Conservation (phyloP, 768 basidiomycete species). For the Pleurotus cornucopiae region DNA sequence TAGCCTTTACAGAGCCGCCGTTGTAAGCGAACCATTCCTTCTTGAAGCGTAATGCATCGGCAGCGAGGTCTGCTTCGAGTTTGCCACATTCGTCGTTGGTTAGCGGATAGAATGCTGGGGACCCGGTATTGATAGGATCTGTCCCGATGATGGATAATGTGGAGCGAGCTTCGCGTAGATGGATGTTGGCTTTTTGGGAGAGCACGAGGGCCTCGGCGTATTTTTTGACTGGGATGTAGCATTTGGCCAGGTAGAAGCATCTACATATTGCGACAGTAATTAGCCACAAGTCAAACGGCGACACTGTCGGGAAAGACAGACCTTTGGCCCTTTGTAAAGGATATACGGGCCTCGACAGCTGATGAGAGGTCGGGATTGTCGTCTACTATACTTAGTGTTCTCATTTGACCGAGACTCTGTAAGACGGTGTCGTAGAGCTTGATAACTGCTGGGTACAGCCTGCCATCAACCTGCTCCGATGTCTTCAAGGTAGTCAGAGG, state of each 20-base stretch:
- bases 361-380: slow-evolving; percentile 81
- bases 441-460: slow-evolving; percentile 82
- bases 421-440: slow-evolving; percentile 84
- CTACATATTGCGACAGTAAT: slow-evolving; percentile 26
- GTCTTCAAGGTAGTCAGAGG: slow-evolving; percentile 10
- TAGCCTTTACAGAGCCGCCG: slow-evolving; percentile 50
- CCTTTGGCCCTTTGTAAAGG: slow-evolving; percentile 75
- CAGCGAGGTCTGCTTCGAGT: slow-evolving; percentile 49
- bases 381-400: slow-evolving; percentile 79
- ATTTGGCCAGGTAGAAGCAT: slow-evolving; percentile 72
- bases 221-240: slow-evolving; percentile 65
- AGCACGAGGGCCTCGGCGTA: slow-evolving; percentile 72
- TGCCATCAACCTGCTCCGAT: slow-evolving; percentile 52
- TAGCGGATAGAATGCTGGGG: slow-evolving; percentile 55
- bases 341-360: slow-evolving; percentile 71
- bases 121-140: slow-evolving; percentile 40
- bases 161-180: slow-evolving; percentile 69
- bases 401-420: slow-evolving; percentile 83
- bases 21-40: slow-evolving; percentile 78
- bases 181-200: slow-evolving; percentile 64
- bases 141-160: slow-evolving; percentile 38
- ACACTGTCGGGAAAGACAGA: slow-evolving; percentile 23
- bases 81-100: slow-evolving; percentile 32
- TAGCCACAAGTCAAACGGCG: not conserved
- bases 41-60: slow-evolving; percentile 51